Evolutionary conservation across 1,139 yeast genomes (phyloP).

Genomic region (Blastobotrys indianensis): DNA sequence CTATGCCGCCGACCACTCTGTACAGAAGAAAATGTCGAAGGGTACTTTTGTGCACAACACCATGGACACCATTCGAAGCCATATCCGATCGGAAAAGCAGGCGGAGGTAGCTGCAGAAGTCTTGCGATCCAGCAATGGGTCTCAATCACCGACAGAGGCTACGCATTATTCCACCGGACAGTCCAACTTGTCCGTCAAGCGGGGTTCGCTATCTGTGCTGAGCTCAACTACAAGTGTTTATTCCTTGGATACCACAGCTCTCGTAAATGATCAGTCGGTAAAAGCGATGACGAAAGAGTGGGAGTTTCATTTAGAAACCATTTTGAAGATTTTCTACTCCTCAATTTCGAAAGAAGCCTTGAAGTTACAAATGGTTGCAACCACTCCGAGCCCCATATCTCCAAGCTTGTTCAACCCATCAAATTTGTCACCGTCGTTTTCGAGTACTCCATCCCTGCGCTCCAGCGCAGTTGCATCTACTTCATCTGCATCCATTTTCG

Average conservation of each 20-base stretch:
- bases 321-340: slow-evolving; percentile 25
- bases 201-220: slow-evolving; percentile 8
- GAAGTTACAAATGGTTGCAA: slow-evolving; percentile 24
- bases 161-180: not conserved
- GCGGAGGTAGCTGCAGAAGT: slow-evolving; percentile 9
- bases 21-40: slow-evolving; percentile 35
- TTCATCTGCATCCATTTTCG: slow-evolving; percentile 20
- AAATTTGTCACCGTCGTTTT: slow-evolving; percentile 5
- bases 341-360: slow-evolving; percentile 28
- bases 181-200: slow-evolving; percentile 1
- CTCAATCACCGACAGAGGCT: slow-evolving; percentile 1
- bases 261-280: slow-evolving; percentile 22
- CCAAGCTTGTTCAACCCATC: slow-evolving; percentile 11
- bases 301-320: slow-evolving; percentile 27
- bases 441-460: slow-evolving; percentile 17
- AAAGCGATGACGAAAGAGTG: slow-evolving; percentile 24
- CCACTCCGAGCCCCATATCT: slow-evolving; percentile 10
- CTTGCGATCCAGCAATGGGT: not conserved
- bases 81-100: slow-evolving; percentile 10
- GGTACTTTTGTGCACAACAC: slow-evolving; percentile 28
- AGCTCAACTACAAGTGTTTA: slow-evolving; percentile 3
- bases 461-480: slow-evolving; percentile 3
- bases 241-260: slow-evolving; percentile 17
- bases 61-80: slow-evolving; percentile 23
- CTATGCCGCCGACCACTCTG: slow-evolving; percentile 32